Conservation (phyloP, 352 stramenopile species). For the Saprolegnia diclina region DNA sequence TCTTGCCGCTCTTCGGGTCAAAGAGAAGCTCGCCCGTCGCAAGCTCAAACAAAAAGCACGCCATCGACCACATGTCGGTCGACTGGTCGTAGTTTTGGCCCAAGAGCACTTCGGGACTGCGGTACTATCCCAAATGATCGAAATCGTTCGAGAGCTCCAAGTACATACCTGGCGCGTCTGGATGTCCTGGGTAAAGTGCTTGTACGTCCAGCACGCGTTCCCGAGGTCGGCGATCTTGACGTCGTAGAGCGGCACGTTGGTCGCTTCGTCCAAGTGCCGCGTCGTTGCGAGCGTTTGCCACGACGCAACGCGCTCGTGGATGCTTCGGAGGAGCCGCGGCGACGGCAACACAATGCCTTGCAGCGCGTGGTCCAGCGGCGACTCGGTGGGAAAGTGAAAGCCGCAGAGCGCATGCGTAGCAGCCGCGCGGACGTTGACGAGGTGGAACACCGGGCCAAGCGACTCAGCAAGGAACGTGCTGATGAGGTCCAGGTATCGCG, state of each 20-base stretch:
- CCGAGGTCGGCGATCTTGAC: slow-evolving; percentile 97
- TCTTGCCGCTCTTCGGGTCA: slow-evolving; percentile 90
- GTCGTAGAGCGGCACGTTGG: slow-evolving; percentile 23
- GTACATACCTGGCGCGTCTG: slow-evolving; percentile 94
- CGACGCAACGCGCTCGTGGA: not conserved
- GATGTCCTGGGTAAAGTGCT: slow-evolving; percentile 99
- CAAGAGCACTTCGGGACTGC: slow-evolving; percentile 96
- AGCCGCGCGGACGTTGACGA: slow-evolving; percentile 39
- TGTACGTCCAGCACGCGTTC: slow-evolving; percentile 98
- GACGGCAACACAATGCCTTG: slow-evolving; percentile 42
- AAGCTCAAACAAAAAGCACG: slow-evolving; percentile 99
- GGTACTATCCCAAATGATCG: slow-evolving; percentile 62
- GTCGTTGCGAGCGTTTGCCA: slow-evolving; percentile 17
- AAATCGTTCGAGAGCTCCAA: not conserved
- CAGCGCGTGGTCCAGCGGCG: slow-evolving; percentile 32
- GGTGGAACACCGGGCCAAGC: slow-evolving; percentile 32
- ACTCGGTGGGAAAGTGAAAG: slow-evolving; percentile 46
- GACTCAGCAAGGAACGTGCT: slow-evolving; percentile 32
- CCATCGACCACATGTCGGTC: slow-evolving; percentile 98
- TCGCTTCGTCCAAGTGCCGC: not conserved
- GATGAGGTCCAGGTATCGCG: slow-evolving; percentile 52
- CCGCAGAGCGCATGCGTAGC: slow-evolving; percentile 47
- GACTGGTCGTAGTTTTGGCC: slow-evolving; percentile 97
- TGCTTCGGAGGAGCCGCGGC: slow-evolving; percentile 15
- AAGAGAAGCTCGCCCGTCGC: slow-evolving; percentile 99